A percentile compares a stretch with the other conserved stretches of the same genome.
phyloP scores from a whole-genome alignment of 2,329 filamentous ascomycete species.

The Salinomyces thailandicus region DNA sequence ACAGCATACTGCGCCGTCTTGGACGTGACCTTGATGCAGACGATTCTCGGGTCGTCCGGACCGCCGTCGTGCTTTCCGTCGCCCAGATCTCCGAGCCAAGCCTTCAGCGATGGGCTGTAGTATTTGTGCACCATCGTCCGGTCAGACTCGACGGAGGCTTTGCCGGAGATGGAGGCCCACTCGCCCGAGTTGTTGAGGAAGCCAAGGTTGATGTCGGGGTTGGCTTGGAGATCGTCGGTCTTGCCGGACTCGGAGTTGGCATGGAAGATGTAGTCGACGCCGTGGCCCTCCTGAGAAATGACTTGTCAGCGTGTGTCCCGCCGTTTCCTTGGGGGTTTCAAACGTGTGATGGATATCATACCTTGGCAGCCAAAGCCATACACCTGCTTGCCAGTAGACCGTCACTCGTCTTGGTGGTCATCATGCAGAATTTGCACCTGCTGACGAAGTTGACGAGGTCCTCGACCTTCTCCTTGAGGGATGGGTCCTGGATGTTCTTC shows the following conservation, averaged over 20 bases:
- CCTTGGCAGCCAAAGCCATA: conserved; percentile 75
- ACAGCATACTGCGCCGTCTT: conserved; percentile 63
- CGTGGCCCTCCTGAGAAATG: conserved; percentile 54
- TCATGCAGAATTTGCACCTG: conserved; percentile 73
- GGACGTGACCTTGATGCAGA: conserved; percentile 65
- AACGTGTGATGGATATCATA: conserved; percentile 24
- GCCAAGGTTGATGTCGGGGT: conserved; percentile 68
- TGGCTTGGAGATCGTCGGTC: conserved; percentile 64
- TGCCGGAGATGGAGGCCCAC: conserved; percentile 80
- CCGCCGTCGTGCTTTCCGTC: conserved; percentile 77
- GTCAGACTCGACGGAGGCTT: conserved; percentile 58
- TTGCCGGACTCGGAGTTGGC: conserved; percentile 86
- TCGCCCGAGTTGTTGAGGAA: conserved; percentile 63
- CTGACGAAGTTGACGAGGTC: conserved; percentile 62
- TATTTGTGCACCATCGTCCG: conserved; percentile 59
- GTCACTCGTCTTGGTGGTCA: conserved; percentile 63
- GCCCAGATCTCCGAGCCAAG: conserved; percentile 76
- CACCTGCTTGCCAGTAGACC: conserved; percentile 67
- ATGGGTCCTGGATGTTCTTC: conserved; percentile 60
- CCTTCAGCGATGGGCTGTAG: conserved; percentile 64
- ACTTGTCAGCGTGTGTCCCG: background rate
- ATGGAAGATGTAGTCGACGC: conserved; percentile 78
- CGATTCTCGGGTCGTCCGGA: conserved; percentile 70
- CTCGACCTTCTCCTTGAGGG: conserved; percentile 64
- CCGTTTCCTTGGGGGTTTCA: background rate